Conservation (phyloP, 768 basidiomycete species). For the Rhodotorula kratochvilovae region DNA sequence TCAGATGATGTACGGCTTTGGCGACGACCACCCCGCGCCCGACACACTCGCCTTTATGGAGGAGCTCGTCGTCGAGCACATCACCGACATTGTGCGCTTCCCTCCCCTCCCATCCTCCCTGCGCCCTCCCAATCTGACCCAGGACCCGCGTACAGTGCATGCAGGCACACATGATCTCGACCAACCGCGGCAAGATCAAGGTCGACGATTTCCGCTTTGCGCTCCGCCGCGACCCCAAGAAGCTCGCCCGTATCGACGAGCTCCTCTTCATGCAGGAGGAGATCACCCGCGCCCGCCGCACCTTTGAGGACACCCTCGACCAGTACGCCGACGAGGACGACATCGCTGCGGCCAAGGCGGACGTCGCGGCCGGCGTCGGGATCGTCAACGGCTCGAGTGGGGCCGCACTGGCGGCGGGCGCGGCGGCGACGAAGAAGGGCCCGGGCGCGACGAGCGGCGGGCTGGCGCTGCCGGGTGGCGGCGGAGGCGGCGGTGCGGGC, state of each 20-base stretch:
- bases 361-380: background rate
- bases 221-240: conserved; percentile 78
- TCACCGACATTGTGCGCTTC: conserved; percentile 74
- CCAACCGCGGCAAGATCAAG: conserved; percentile 46
- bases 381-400: background rate
- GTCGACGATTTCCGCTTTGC: conserved; percentile 79
- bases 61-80: conserved; percentile 84
- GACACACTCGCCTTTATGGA: conserved; percentile 90
- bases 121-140: background rate
- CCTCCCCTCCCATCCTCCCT: background rate
- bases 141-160: conserved; percentile 24
- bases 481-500: background rate
- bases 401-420: background rate
- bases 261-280: conserved; percentile 89
- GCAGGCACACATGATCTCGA: conserved; percentile 36
- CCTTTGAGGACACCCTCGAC: conserved; percentile 29
- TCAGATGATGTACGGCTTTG: conserved; percentile 66
- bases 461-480: background rate
- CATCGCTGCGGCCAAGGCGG: conserved; percentile 2
- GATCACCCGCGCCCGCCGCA: conserved; percentile 67
- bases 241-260: conserved; percentile 87
- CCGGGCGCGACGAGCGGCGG: too few relatives aligned
- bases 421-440: background rate
- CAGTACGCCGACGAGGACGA: conserved; percentile 27
- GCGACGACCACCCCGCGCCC: conserved; percentile 79